Base-by-base conservation (phyloP, 352 stramenopile genomes). In the Phytophthora tubulina region DNA sequence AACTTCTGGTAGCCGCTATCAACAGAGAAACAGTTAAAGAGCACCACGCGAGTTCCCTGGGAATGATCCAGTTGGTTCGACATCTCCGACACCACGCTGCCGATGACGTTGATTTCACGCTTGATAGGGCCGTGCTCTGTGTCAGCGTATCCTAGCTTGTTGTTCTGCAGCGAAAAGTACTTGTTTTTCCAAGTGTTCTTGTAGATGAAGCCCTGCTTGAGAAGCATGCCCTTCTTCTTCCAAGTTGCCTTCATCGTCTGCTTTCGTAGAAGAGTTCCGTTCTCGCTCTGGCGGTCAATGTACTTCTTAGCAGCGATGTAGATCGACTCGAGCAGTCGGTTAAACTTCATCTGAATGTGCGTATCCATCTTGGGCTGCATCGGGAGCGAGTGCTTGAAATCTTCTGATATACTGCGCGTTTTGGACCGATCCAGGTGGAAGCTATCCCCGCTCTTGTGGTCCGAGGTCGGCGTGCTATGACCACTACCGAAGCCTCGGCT, bases 181-280 rank as follows among this genome's bases (percentile, higher is more conserved):
- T 94, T 96, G 49, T 82, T 81, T 72, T 95, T 94, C 90, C 90
- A 97, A 57, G 90, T 93, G 74, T 94, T 95, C 72, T 96, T 96
- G 82, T 97, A 96, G 57, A 97, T 92, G 66, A 95, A 95, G 8
- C 88, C 88, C 62, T 97, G 90, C 69, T 97, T 97, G 6, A 97
- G 72, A 27, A 97, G 72, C 70, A 88, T 72, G 1, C 90, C 90
- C 63, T 96, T 96, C 75, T 97, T 97, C 79, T 97, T 97, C 90
- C 90, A 97, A 45, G 88, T 96, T 21, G 90, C 90, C 51, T 92
- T 84, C 27, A 83, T 75, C 13, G 82, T 82, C 60, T 91, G 80
- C 45, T 88, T 93, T 30, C 85, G 81, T 21, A 94, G 48, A 50
- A 91, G 58, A 51, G 84, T 91, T 1, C 84, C 88, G n/a, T 78